A percentile compares a stretch with the other conserved stretches of the same genome.
These are phyloP conservation scores for Aquanectria penicillioides DNA, from an alignment of 2,329 filamentous ascomycete genomes.

Conservation along the genomic window DNA sequence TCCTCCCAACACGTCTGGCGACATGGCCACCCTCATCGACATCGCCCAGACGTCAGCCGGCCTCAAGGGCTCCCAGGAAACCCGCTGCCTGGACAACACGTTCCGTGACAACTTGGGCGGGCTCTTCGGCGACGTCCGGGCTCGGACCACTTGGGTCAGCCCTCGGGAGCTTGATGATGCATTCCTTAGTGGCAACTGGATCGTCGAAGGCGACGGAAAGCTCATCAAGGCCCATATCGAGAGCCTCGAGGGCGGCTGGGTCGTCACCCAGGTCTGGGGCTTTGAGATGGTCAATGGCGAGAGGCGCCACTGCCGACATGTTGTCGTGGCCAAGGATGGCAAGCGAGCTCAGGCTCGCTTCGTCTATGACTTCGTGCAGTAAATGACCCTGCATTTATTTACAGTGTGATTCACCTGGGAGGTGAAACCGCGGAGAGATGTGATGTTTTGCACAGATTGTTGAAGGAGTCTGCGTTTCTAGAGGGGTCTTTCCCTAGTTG, in stretches of 20 bases:
- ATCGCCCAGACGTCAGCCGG: slow-evolving; percentile 80
- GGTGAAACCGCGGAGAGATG: too few relatives aligned
- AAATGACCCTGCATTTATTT: too few relatives aligned
- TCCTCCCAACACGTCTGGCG: slow-evolving; percentile 51
- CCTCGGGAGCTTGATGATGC: slow-evolving; percentile 62
- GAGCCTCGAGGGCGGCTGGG: slow-evolving; percentile 63
- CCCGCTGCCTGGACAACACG: slow-evolving; percentile 61
- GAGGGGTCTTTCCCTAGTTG: too few relatives aligned
- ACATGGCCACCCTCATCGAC: slow-evolving; percentile 69
- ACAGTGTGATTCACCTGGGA: too few relatives aligned
- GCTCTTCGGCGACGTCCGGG: slow-evolving; percentile 79
- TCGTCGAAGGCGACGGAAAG: slow-evolving; percentile 67
- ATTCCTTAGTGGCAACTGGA: slow-evolving; percentile 67
- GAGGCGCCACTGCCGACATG: slow-evolving; percentile 63
- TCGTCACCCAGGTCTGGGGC: slow-evolving; percentile 69
- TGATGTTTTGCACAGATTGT: too few relatives aligned
- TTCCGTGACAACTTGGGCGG: slow-evolving; percentile 76
- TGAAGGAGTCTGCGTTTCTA: too few relatives aligned
- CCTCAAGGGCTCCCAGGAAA: slow-evolving; percentile 71
- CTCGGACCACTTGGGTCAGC: slow-evolving; percentile 63
- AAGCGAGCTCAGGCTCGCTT: slow-evolving; percentile 62
- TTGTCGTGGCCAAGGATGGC: slow-evolving; percentile 61
- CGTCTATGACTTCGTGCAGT: slow-evolving; percentile 67
- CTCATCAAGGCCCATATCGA: slow-evolving; percentile 72
- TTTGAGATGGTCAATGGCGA: slow-evolving; percentile 65